Conservation (phyloP, 371 early-diverging fungal genomes). For the Lichtheimia corymbifera region DNA sequence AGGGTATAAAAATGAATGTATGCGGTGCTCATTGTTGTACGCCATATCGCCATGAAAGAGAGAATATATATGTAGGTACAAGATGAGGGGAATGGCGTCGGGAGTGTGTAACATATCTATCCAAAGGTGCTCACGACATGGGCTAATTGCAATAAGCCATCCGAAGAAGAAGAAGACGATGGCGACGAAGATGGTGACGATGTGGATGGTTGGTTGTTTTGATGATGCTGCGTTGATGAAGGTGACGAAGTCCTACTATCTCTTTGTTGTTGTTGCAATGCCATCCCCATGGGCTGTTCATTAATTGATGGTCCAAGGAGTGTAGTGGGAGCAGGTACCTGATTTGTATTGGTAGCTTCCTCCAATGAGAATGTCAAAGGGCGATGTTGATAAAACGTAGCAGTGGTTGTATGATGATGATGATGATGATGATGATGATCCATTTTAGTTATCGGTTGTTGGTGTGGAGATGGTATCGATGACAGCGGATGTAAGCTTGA, state of each 20-base stretch:
- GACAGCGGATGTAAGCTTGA: neutral
- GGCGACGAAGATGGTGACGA: neutral
- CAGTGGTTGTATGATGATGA: neutral
- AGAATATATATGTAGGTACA: neutral
- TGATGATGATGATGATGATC: neutral
- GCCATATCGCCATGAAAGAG: too few species aligned
- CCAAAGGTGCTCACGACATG: conserved; percentile 28
- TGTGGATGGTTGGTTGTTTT: neutral
- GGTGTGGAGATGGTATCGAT: neutral
- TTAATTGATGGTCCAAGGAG: conserved; percentile 10
- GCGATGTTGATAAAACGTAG: conserved; percentile 20
- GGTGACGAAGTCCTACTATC: neutral
- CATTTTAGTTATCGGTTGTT: neutral
- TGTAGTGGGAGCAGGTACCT: conserved; percentile 4
- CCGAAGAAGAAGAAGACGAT: conserved; percentile 1
- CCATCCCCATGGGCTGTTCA: conserved; percentile 1
- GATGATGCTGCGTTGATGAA: neutral
- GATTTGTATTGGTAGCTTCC: neutral
- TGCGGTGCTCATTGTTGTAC: too few species aligned
- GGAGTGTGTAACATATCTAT: neutral
- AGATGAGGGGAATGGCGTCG: neutral
- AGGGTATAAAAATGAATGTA: too few species aligned
- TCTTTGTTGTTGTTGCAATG: neutral
- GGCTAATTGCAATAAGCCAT: conserved; percentile 19
- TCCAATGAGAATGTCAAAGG: conserved; percentile 15